phyloP scores from a whole-genome alignment of 2,329 filamentous ascomycete species.

The Conoideocrella luteorostrata region DNA sequence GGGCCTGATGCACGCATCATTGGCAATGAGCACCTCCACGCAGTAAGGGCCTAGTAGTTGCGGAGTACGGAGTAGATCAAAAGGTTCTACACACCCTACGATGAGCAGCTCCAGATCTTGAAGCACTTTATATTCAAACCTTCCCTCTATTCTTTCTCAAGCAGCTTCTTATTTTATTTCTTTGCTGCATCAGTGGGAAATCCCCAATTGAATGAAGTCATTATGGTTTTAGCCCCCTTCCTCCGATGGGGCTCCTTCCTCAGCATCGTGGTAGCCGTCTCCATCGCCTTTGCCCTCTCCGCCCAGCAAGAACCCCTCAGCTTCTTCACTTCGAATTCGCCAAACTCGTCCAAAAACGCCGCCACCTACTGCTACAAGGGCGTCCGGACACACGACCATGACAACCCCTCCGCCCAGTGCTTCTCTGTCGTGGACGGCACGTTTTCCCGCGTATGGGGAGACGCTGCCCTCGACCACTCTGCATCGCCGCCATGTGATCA shows the following conservation, averaged over 20 bases:
- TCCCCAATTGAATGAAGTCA: no score
- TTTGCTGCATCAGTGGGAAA: no score
- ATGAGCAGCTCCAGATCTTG: no score
- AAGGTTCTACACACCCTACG: no score
- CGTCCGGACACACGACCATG: constrained; percentile 30
- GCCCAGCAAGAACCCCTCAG: constrained; percentile 21
- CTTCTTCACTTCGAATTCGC: constrained; percentile 1
- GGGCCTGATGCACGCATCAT: no score
- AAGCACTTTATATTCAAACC: no score
- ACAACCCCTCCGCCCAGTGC: constrained; percentile 39
- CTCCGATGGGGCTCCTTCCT: constrained; percentile 25
- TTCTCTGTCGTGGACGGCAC: constrained; percentile 48
- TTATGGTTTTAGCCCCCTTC: constrained; percentile 8
- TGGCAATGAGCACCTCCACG: no score
- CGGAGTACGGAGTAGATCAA: no score
- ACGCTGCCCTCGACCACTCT: constrained; percentile 19
- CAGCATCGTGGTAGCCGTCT: constrained; percentile 17
- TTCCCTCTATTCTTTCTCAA: no score
- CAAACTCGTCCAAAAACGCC: constrained; percentile 4
- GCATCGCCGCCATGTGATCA: background rate
- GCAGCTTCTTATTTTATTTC: no score
- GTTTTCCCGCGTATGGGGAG: constrained; percentile 43
- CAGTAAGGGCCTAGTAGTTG: no score
- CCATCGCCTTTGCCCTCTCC: constrained; percentile 26
- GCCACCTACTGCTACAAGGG: constrained; percentile 33